Conservation (phyloP, 257 asterid genomes). For the Primulina tabacum region DNA sequence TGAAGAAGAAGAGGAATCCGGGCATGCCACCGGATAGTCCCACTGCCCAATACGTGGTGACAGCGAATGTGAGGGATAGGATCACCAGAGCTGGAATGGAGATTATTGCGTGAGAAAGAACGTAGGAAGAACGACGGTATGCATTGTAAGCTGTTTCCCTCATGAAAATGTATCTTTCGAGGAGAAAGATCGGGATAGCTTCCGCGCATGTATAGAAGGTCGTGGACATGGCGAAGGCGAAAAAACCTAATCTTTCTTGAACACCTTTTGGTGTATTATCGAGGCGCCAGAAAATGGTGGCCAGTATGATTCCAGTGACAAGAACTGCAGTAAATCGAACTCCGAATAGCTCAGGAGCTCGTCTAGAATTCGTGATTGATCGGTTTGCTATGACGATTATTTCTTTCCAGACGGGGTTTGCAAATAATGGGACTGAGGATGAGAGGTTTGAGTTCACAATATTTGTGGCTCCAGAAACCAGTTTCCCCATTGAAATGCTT, state of each 20-base stretch:
- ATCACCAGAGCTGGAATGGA: slow-evolving; percentile 41
- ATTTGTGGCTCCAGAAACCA: slow-evolving; percentile 36
- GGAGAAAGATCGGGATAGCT: slow-evolving; percentile 53
- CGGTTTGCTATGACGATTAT: slow-evolving; percentile 33
- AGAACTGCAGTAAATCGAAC: slow-evolving; percentile 46
- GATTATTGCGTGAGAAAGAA: slow-evolving; percentile 42
- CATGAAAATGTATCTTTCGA: slow-evolving; percentile 55
- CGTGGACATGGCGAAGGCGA: slow-evolving; percentile 62
- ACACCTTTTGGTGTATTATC: slow-evolving; percentile 48
- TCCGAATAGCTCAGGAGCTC: slow-evolving; percentile 54
- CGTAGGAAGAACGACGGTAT: slow-evolving; percentile 52
- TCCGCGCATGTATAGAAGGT: slow-evolving; percentile 64
- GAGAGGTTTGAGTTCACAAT: slow-evolving; percentile 20
- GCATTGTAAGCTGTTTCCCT: slow-evolving; percentile 63
- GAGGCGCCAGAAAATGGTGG: slow-evolving; percentile 48
- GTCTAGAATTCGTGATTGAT: slow-evolving; percentile 41
- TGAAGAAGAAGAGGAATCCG: slow-evolving; percentile 40
- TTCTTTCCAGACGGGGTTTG: slow-evolving; percentile 44
- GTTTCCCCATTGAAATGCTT: slow-evolving; percentile 38
- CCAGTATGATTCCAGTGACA: slow-evolving; percentile 47
- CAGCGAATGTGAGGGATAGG: slow-evolving; percentile 42
- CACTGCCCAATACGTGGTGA: slow-evolving; percentile 46
- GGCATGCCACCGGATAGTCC: slow-evolving; percentile 50
- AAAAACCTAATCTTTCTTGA: slow-evolving; percentile 53
- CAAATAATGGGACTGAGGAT: slow-evolving; percentile 32